Evolutionary conservation across 2,329 filamentous ascomycete species (phyloP), one percentile per base, ranked within the genome.

Genomic region (Didymella glomerata): DNA sequence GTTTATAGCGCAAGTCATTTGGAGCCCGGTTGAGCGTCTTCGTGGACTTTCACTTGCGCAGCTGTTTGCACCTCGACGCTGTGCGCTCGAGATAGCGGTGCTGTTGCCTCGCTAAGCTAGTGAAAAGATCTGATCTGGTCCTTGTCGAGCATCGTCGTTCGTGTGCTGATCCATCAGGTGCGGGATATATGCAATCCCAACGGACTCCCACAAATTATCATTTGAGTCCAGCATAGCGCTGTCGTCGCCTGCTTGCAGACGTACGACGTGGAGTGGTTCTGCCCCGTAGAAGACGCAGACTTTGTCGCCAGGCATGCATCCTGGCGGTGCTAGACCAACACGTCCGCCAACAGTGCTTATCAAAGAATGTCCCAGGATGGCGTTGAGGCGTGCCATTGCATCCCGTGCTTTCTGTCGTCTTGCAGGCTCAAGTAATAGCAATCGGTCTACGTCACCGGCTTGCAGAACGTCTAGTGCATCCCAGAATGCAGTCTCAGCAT

Each of bases 151-250:
- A 5, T 52, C 49, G n/a, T 61, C 54, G 9, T 28, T 48, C 10
- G 51, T 44, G 28, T 54, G 54, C 9, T 45, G 41, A 25, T 58
- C 47, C 59, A 61, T 61, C 0, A 61, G 13, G 11, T 54, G 50
- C 1, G 50, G 45, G 14, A 56, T 27, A 18, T 52, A 57, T 22
- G 53, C 48, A 4, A 30, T 28, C 3, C 48, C 53, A 8, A 48
- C 24, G 14, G 53, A 57, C 8, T 49, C 32, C 30, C 30, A 54
- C 5, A 41, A 16, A 1, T 32, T n/a, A 0, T 28, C 7, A 2
- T 2, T 18, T 3, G 40, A 11, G 8, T 42, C 8, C 13, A 14
- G 0, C 14, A 4, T 8, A 25, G 22, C 14, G 20, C n/a, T 16
- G 16, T 38, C n/a, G n/a, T 30, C 14, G n/a, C 5, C 5, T 20